Percentiles rank a stretch among this genome's conserved stretches.
These are phyloP conservation scores for Aureobasidium leucospermi DNA, from an alignment of 2,329 filamentous ascomycete species.

Conservation along the genomic window DNA sequence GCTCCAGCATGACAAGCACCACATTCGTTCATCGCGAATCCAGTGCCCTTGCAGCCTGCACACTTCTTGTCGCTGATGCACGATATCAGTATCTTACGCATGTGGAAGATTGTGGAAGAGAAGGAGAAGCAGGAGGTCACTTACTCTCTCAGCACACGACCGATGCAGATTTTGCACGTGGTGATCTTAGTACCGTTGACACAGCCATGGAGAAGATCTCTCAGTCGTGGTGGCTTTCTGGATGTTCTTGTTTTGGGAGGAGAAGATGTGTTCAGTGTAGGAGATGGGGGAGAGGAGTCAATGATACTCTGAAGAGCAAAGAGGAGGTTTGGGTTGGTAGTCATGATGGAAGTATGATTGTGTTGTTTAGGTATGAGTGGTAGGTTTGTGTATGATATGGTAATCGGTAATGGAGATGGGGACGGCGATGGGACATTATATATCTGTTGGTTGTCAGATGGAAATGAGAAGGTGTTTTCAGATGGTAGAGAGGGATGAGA, in stretches of 20 bases:
- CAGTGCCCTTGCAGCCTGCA: not conserved
- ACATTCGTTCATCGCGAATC: not conserved
- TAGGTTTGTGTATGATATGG: not conserved
- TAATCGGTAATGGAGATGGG: not conserved
- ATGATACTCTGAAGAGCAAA: not conserved
- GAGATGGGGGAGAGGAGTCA: not conserved
- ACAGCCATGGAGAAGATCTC: conserved; percentile 2
- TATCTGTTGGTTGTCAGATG: not conserved
- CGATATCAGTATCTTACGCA: not conserved
- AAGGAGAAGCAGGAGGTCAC: not conserved
- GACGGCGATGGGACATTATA: not conserved
- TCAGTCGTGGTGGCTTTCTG: not conserved
- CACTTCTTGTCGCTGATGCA: not conserved
- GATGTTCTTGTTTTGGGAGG: not conserved
- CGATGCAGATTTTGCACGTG: conserved; percentile 2
- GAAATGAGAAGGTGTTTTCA: not conserved
- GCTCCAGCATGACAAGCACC: not conserved
- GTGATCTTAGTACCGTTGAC: not conserved
- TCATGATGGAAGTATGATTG: not conserved
- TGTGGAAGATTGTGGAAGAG: not conserved
- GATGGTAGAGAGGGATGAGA: not conserved
- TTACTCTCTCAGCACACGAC: not conserved
- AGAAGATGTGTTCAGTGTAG: not conserved
- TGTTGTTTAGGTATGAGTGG: not conserved
- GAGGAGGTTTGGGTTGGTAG: conserved; percentile 3